Conservation (phyloP, 2,329 filamentous ascomycete species). For the Claviceps quebecensis region DNA sequence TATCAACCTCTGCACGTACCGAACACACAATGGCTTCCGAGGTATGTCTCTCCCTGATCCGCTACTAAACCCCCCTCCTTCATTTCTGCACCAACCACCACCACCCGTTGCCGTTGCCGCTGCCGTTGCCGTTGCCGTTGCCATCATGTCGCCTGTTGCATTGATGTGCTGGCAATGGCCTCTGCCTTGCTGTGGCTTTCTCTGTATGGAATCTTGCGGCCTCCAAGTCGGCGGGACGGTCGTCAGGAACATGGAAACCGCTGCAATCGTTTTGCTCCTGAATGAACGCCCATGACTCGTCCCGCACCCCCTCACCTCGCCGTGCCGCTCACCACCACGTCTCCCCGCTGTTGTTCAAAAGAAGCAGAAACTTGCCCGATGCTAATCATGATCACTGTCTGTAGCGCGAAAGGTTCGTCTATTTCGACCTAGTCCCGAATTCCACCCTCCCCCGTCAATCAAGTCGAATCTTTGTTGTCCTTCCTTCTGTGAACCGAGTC, state of each 20-base stretch:
- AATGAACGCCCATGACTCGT: background rate
- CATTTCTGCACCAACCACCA: slow-evolving; percentile 2
- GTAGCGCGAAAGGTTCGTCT: slow-evolving; percentile 56
- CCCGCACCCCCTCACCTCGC: slow-evolving; percentile 2
- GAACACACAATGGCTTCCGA: slow-evolving; percentile 19
- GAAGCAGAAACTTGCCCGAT: slow-evolving; percentile 6
- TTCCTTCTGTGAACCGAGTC: no score
- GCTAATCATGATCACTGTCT: slow-evolving; percentile 23
- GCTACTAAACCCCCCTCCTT: slow-evolving; percentile 4
- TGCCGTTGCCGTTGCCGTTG: background rate
- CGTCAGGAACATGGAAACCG: background rate
- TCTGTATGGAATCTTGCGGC: background rate
- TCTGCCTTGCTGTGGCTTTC: background rate
- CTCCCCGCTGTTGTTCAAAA: background rate
- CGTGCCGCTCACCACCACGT: slow-evolving; percentile 1
- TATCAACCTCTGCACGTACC: background rate
- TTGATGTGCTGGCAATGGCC: background rate
- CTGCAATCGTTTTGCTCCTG: background rate
- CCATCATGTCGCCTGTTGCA: background rate
- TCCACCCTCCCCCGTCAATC: slow-evolving; percentile 6
- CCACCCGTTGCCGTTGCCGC: background rate
- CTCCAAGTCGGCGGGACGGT: background rate
- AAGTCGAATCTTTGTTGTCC: no score
- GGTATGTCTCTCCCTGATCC: slow-evolving; percentile 13
- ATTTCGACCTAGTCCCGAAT: slow-evolving; percentile 4